Evolutionary conservation across 495 filamentous ascomycete genomes (phyloP).

Genomic region (Hypoxylon fuscum): DNA sequence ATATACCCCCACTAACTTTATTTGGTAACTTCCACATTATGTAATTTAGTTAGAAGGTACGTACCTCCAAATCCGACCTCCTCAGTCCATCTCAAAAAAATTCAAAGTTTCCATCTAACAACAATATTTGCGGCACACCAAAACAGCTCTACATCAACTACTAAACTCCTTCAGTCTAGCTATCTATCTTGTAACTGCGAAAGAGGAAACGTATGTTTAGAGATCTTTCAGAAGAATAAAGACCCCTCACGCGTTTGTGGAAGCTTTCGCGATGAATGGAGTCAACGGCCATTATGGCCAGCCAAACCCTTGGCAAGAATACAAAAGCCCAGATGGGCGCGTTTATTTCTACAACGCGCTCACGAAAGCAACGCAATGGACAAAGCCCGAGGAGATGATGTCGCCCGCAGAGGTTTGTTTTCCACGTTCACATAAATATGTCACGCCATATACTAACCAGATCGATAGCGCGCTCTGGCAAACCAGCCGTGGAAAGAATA

Average conservation of each 20-base stretch:
- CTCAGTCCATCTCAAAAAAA: too few relatives aligned
- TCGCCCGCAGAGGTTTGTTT: conserved; percentile 78
- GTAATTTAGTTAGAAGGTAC: neutral
- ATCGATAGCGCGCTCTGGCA: conserved; percentile 74
- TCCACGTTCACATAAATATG: conserved; percentile 9
- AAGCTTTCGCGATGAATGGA: conserved; percentile 63
- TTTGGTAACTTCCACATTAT: neutral
- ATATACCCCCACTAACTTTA: neutral
- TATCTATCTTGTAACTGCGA: neutral
- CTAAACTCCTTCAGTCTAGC: too few relatives aligned
- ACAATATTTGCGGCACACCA: too few relatives aligned
- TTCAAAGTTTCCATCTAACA: neutral
- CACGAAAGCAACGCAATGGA: conserved; percentile 93
- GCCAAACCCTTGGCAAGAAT: conserved; percentile 79
- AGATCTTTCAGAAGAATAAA: neutral
- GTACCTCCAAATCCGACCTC: conserved; percentile 3
- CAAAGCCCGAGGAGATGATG: conserved; percentile 91
- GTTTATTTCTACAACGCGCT: conserved; percentile 92
- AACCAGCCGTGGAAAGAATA: conserved; percentile 95
- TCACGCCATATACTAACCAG: conserved; percentile 15
- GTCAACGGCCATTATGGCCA: conserved; percentile 63
- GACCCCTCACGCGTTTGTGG: neutral
- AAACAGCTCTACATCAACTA: too few relatives aligned
- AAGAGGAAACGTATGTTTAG: neutral
- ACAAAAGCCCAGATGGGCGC: conserved; percentile 81